phyloP scores from a whole-genome alignment of 805 yeast species.

The Ogataea populi-albae region DNA sequence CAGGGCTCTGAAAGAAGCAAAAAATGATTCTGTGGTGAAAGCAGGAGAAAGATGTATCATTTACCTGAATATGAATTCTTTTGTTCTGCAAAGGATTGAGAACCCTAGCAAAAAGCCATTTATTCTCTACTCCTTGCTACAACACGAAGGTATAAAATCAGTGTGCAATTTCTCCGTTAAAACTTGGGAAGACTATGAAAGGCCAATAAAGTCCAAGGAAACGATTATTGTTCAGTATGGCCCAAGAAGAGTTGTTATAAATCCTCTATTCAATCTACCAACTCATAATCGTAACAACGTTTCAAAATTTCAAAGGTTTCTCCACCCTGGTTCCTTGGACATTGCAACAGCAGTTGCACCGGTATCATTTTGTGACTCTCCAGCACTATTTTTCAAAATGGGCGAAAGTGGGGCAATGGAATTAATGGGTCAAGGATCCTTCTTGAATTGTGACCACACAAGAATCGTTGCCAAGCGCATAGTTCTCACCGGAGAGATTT shows the following conservation, averaged over 20 bases:
- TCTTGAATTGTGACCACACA: constrained; percentile 79
- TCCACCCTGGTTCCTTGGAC: constrained; percentile 71
- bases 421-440: constrained; percentile 86
- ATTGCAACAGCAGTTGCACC: constrained; percentile 91
- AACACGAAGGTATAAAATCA: constrained; percentile 84
- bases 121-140: constrained; percentile 68
- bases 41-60: constrained; percentile 68
- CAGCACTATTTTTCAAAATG: constrained; percentile 77
- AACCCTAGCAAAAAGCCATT: constrained; percentile 49
- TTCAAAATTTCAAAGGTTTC: constrained; percentile 78
- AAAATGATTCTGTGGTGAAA: constrained; percentile 42
- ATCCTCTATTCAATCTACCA: constrained; percentile 80
- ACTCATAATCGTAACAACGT: constrained; percentile 79
- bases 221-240: constrained; percentile 87
- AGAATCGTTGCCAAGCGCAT: constrained; percentile 86
- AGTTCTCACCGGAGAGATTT: constrained; percentile 89
- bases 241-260: constrained; percentile 77
- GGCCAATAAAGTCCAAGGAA: constrained; percentile 83
- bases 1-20: constrained; percentile 59
- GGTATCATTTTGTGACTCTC: constrained; percentile 75
- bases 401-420: constrained; percentile 48
- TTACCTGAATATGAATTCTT: constrained; percentile 54
- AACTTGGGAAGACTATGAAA: constrained; percentile 86
- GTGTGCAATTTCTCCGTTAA: constrained; percentile 78
- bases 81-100: constrained; percentile 41